Conservation (phyloP, 768 basidiomycete genomes). For the Termitomyces sp. region DNA sequence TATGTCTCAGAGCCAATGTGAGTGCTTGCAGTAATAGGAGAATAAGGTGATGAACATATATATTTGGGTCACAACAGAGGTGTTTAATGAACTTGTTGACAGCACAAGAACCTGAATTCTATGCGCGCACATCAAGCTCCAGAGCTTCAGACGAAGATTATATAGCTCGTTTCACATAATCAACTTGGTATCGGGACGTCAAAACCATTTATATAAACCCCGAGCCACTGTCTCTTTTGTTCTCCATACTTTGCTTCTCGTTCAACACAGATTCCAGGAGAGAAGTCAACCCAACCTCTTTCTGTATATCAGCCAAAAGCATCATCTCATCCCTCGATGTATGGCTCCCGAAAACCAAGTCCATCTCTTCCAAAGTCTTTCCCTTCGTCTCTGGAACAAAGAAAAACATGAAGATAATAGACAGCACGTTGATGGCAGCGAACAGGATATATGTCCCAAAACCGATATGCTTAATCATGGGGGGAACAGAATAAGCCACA, state of each 20-base stretch:
- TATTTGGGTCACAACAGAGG: neutral
- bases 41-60: neutral
- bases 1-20: neutral
- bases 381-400: conserved; percentile 24
- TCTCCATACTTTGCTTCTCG: neutral
- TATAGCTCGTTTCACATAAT: neutral
- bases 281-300: conserved; percentile 10
- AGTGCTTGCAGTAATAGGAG: no score
- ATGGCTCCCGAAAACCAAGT: conserved; percentile 13
- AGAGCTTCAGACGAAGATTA: neutral
- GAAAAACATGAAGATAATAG: conserved; percentile 20
- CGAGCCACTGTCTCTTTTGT: neutral
- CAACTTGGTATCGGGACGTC: neutral
- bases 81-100: no score
- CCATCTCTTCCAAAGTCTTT: conserved; percentile 26
- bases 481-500: conserved; percentile 24
- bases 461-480: conserved; percentile 26
- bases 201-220: neutral
- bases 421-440: conserved; percentile 20
- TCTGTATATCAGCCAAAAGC: conserved; percentile 11
- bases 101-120: no score
- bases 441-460: conserved; percentile 30
- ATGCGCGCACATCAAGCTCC: neutral
- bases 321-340: conserved; percentile 11
- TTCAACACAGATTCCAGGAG: neutral